phyloP scores from a whole-genome alignment of 805 yeast genomes.

The Wickerhamiella sergipiensis region DNA sequence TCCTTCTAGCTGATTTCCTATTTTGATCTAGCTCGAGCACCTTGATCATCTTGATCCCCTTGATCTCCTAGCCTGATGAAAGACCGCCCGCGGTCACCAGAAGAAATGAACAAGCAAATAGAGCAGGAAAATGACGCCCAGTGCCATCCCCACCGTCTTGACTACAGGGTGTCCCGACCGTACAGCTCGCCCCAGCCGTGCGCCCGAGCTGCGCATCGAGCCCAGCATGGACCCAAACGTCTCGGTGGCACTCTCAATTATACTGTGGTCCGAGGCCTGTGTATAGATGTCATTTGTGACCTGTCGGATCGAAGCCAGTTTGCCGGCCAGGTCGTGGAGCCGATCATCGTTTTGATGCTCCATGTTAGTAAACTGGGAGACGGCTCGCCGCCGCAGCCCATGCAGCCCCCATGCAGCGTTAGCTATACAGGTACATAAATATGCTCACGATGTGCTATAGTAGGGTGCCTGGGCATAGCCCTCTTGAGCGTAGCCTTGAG shows the following conservation, averaged over 20 bases:
- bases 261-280: constrained; percentile 39
- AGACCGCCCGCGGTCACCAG: constrained; percentile 13
- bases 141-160: constrained; percentile 44
- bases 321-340: constrained; percentile 49
- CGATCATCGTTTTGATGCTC: constrained; percentile 44
- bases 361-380: constrained; percentile 8
- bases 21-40: too few relatives aligned
- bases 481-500: not conserved
- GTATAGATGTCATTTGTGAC: constrained; percentile 56
- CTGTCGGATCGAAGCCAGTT: constrained; percentile 47
- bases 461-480: not conserved
- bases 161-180: constrained; percentile 44
- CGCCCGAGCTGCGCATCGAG: constrained; percentile 38
- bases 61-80: too few relatives aligned
- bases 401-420: too few relatives aligned
- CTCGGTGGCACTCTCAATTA: constrained; percentile 32
- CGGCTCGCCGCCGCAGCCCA: too few relatives aligned
- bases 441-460: not conserved
- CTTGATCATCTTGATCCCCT: too few relatives aligned
- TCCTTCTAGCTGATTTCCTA: too few relatives aligned
- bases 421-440: not conserved
- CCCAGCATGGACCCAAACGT: constrained; percentile 37
- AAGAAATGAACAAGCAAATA: constrained; percentile 42
- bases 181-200: constrained; percentile 41
- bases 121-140: constrained; percentile 40